Base-by-base conservation (phyloP, 148 eudicot species). In the Drosera capensis region DNA sequence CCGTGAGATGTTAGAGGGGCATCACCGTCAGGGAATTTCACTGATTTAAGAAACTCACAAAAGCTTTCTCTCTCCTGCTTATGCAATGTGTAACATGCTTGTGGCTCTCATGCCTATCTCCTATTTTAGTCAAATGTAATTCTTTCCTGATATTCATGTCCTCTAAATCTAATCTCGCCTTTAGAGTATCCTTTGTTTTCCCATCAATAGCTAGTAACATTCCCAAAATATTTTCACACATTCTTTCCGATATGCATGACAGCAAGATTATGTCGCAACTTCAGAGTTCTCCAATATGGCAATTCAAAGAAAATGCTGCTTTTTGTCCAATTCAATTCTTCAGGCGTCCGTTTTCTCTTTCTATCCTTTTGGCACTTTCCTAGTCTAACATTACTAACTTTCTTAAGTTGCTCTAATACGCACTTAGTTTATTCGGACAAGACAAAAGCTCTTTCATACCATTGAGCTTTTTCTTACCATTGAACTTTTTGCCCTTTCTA, bases 221-320 rank as follows among this genome's bases (percentile, higher is more conserved):
- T 28, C 31, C 4, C 31, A 28, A 28, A 28, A 28, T 28, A 28
- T 28, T 28, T 9, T 28, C 51, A 20, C 46, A 35, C 19, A 37
- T 23, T 45, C 19, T 62, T 62, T 15, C 52, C 52, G 7, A 51
- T 44, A 14, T 51, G 57, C 52, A 38, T 59, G 8, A 45, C 46
- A 38, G 51, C 64, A 2, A 51, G 20, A 25, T 45, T 36, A 39
- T 59, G 40, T 12, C 46, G 19, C 26, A 51, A 2, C 9, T 18
- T 8, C 2, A 22, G 12, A 1, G 11, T 16, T 11, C 43, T n/a
- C 47, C 52, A 44, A 51, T 59, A 51, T 14, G 57, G 38, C 13
- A 43, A 12, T 14, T 25, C 15, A 25, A 42, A 59, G 17, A 59
- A 51, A 19, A 59, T 45, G 28, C 45, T 25, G 17, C 9, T 59